Percentiles rank a stretch among this genome's conserved stretches.
Evolutionary conservation across 228 moss, liverwort and hornwort genomes (phyloP).

Genomic region (Sphagnum magellanicum): DNA sequence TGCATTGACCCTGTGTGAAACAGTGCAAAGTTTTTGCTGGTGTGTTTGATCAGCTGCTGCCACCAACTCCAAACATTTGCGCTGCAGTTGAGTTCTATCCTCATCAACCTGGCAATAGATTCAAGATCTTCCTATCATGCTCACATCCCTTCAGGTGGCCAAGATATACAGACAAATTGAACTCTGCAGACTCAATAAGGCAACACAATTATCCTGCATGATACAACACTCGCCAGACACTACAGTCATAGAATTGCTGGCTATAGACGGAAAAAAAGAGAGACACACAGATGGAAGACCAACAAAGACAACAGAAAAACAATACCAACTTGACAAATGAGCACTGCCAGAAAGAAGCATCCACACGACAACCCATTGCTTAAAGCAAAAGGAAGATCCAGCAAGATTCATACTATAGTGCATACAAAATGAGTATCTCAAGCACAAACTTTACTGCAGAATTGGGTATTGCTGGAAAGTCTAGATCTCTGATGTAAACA

Average conservation of each 20-base stretch:
- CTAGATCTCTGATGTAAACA: neutral
- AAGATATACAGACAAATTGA: neutral
- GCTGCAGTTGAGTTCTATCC: conserved; percentile 53
- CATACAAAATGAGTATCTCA: neutral
- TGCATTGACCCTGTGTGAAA: conserved; percentile 16
- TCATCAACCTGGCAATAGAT: conserved; percentile 54
- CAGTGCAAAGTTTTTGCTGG: conserved; percentile 23
- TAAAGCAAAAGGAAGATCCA: too few relatives aligned
- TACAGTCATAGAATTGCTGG: too few relatives aligned
- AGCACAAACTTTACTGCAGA: neutral
- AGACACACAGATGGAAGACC: neutral
- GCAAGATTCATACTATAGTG: neutral
- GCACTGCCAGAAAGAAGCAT: neutral
- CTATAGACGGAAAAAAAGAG: neutral
- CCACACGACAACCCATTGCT: too few relatives aligned
- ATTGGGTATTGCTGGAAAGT: neutral
- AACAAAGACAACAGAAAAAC: neutral
- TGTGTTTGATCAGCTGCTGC: conserved; percentile 32
- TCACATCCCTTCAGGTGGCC: neutral
- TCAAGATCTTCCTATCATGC: neutral
- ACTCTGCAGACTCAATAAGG: neutral
- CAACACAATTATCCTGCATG: neutral
- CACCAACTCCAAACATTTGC: conserved; percentile 50
- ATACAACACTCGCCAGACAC: too few relatives aligned
- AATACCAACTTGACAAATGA: neutral